Evolutionary conservation across 306 rosid species (phyloP).

Genomic region (Trifolium repens): DNA sequence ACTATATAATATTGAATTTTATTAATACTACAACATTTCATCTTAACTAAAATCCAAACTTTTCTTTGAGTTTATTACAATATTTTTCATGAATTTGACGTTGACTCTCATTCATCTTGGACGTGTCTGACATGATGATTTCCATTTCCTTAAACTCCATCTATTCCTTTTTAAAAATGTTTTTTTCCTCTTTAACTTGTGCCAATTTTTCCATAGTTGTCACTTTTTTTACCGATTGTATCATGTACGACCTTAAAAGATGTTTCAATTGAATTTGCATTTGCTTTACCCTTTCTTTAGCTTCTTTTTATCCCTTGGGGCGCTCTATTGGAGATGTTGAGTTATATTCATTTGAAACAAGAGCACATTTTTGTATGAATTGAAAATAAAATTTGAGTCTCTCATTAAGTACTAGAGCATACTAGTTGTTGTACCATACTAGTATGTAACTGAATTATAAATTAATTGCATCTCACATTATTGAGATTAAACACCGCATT

Average conservation of each 20-base stretch:
- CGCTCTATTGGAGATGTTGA: neutral
- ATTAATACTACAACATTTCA: too few relatives aligned
- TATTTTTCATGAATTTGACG: too few relatives aligned
- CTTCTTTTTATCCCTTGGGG: neutral
- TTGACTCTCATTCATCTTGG: neutral
- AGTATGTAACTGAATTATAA: too few relatives aligned
- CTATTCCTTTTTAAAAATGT: neutral
- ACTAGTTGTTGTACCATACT: too few relatives aligned
- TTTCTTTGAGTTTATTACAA: too few relatives aligned
- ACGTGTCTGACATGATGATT: neutral
- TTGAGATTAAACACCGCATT: too few relatives aligned
- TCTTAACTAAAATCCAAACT: too few relatives aligned
- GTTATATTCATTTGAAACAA: neutral
- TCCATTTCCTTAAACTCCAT: neutral
- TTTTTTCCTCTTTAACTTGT: neutral
- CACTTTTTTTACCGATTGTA: neutral
- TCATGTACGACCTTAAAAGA: neutral
- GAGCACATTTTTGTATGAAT: too few relatives aligned
- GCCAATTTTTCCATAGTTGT: neutral
- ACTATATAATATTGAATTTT: too few relatives aligned
- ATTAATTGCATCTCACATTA: too few relatives aligned
- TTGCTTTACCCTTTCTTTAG: neutral
- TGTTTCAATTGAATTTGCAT: neutral
- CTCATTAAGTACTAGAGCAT: too few relatives aligned
- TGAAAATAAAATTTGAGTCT: too few relatives aligned